Evolutionary conservation across 2,329 filamentous ascomycete genomes (phyloP).

Genomic region (Calycina herbarum): DNA sequence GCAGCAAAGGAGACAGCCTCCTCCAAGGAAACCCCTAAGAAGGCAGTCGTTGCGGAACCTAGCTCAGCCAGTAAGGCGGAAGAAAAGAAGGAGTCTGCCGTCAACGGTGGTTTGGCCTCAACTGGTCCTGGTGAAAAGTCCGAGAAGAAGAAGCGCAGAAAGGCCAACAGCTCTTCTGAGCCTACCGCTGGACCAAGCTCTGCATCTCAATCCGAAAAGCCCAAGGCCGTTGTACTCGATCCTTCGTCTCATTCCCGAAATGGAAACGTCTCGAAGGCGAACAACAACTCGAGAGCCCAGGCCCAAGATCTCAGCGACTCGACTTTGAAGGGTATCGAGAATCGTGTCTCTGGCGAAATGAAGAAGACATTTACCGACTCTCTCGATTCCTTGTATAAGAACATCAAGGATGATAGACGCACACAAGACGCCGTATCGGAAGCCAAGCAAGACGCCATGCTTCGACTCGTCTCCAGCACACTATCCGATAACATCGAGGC

Average conservation of each 20-base stretch:
- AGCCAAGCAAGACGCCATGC: conserved; percentile 68
- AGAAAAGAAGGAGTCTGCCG: conserved; percentile 36
- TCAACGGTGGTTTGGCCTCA: conserved; percentile 31
- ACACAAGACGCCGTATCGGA: conserved; percentile 61
- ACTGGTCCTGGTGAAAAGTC: conserved; percentile 51
- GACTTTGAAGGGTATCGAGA: conserved; percentile 48
- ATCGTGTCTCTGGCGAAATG: conserved; percentile 48
- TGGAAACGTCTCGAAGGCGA: conserved; percentile 28
- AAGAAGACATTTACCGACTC: conserved; percentile 55
- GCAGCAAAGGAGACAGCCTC: conserved; percentile 28
- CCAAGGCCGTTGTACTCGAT: conserved; percentile 37
- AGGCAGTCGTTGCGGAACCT: conserved; percentile 23
- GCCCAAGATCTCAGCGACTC: conserved; percentile 42
- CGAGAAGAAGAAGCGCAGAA: conserved; percentile 72
- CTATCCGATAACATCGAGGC: conserved; percentile 67
- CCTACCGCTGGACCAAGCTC: conserved; percentile 16
- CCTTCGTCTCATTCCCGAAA: conserved; percentile 35
- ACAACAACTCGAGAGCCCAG: conserved; percentile 20
- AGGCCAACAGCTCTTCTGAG: conserved; percentile 50
- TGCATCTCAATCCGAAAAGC: conserved; percentile 22
- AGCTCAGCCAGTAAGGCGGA: conserved; percentile 43
- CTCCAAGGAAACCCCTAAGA: conserved; percentile 34
- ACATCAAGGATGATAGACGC: conserved; percentile 66
- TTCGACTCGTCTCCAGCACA: conserved; percentile 67
- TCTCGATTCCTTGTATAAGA: conserved; percentile 61